These are phyloP conservation scores for Aspergillus ibericus DNA, from an alignment of 2,329 filamentous ascomycete genomes.

Conservation along the genomic window DNA sequence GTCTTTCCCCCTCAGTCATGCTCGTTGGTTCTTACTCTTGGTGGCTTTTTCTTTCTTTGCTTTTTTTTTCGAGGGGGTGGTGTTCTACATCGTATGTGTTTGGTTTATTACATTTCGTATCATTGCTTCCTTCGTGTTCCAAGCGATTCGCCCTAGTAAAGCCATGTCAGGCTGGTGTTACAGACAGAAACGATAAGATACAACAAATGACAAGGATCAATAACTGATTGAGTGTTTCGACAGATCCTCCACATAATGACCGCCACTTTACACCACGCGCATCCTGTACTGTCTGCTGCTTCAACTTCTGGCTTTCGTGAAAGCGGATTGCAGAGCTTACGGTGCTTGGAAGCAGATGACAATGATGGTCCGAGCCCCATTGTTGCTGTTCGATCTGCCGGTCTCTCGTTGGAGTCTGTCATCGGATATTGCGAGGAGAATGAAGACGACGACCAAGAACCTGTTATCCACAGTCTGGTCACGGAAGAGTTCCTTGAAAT, in stretches of 20 bases:
- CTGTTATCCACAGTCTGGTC: constrained; percentile 57
- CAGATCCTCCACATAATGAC: constrained; percentile 88
- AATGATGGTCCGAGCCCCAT: constrained; percentile 62
- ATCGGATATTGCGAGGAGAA: constrained; percentile 58
- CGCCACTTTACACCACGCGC: constrained; percentile 71
- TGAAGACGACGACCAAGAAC: constrained; percentile 34
- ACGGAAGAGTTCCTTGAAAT: constrained; percentile 65
- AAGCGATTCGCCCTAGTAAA: not conserved
- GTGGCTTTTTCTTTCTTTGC: not conserved
- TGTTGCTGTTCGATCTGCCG: constrained; percentile 81
- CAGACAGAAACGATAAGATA: not conserved
- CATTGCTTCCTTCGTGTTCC: no score
- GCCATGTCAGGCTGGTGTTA: not conserved
- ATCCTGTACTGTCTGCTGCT: constrained; percentile 72
- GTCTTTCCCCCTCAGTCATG: constrained; percentile 31
- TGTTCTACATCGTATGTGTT: no score
- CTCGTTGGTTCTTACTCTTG: no score
- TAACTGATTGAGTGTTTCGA: constrained; percentile 23
- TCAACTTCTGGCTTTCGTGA: constrained; percentile 84
- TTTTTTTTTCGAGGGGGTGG: not conserved
- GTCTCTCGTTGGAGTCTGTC: constrained; percentile 77
- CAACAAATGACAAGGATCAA: not conserved
- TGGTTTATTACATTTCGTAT: no score
- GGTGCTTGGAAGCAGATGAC: constrained; percentile 45
- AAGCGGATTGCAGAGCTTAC: constrained; percentile 71